Conservation (phyloP, 805 yeast species). For the Cyberlindnera maritima region DNA sequence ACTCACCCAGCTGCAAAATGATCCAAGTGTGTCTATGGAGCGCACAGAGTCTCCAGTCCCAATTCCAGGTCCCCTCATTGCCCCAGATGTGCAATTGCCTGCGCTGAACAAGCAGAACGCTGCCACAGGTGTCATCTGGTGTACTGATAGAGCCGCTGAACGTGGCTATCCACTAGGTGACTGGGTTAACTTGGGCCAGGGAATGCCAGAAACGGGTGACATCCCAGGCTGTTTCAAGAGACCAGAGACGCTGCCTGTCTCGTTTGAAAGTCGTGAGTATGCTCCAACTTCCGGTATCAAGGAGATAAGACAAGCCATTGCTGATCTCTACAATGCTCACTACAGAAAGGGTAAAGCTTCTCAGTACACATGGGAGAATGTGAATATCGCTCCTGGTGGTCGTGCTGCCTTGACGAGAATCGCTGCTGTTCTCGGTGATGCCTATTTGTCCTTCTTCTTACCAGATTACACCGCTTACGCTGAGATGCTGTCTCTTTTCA, state of each 20-base stretch:
- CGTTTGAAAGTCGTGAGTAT: slow-evolving; percentile 50
- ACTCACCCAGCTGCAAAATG: slow-evolving; percentile 6
- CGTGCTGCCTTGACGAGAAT: slow-evolving; percentile 61
- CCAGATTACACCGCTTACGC: slow-evolving; percentile 68
- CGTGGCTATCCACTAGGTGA: slow-evolving; percentile 45
- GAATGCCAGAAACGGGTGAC: slow-evolving; percentile 63
- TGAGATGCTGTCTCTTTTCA: slow-evolving; percentile 59
- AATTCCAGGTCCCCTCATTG: slow-evolving; percentile 44
- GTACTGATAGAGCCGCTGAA: slow-evolving; percentile 57
- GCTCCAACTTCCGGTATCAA: slow-evolving; percentile 59
- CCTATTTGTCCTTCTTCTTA: slow-evolving; percentile 55
- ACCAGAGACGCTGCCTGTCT: slow-evolving; percentile 46
- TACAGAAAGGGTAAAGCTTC: slow-evolving; percentile 47
- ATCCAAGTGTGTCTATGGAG: neutral
- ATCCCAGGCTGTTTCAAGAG: slow-evolving; percentile 56
- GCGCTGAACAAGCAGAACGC: slow-evolving; percentile 58
- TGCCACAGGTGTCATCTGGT: slow-evolving; percentile 64
- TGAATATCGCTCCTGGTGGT: slow-evolving; percentile 64
- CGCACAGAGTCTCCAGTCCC: slow-evolving; percentile 45
- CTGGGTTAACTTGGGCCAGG: slow-evolving; percentile 65
- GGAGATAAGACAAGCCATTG: slow-evolving; percentile 55
- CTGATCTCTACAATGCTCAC: slow-evolving; percentile 51
- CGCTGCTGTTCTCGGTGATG: slow-evolving; percentile 57
- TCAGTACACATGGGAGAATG: slow-evolving; percentile 58
- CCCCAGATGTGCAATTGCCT: slow-evolving; percentile 48